These are phyloP conservation scores for Trichoderma aggressivum DNA, from an alignment of 2,329 filamentous ascomycete species.

Conservation along the genomic window DNA sequence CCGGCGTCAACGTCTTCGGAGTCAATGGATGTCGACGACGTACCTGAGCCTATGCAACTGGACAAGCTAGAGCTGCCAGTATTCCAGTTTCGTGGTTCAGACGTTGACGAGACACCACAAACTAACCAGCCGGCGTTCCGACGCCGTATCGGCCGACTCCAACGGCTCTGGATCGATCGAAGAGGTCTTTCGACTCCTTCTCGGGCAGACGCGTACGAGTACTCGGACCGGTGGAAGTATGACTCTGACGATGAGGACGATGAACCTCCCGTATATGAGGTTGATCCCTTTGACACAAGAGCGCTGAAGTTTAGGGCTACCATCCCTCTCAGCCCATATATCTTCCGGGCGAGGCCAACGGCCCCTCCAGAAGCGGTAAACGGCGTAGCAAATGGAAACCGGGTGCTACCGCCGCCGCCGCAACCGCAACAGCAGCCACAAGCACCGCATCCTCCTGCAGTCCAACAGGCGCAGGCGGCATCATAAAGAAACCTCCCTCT, in stretches of 20 bases:
- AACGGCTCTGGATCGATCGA: conserved; percentile 84
- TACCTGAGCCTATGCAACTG: conserved; percentile 42
- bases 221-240: conserved; percentile 76
- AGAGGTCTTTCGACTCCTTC: conserved; percentile 58
- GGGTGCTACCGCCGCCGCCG: conserved; percentile 27
- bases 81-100: conserved; percentile 44
- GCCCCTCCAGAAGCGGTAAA: conserved; percentile 29
- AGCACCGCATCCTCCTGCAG: conserved; percentile 23
- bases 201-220: conserved; percentile 43
- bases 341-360: conserved; percentile 38
- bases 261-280: conserved; percentile 67
- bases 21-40: conserved; percentile 54
- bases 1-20: conserved; percentile 55
- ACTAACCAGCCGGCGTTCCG: conserved; percentile 65
- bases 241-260: conserved; percentile 85
- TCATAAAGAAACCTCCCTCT: conserved; percentile 20
- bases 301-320: conserved; percentile 60
- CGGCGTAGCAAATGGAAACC: conserved; percentile 25
- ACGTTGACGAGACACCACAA: conserved; percentile 37
- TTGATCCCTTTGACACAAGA: conserved; percentile 66
- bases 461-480: conserved; percentile 26
- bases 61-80: conserved; percentile 36
- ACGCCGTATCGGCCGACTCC: conserved; percentile 78
- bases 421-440: conserved; percentile 23
- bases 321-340: conserved; percentile 48